Percentiles rank a stretch among this genome's conserved stretches.
These are phyloP conservation scores for Tillandsia leiboldiana DNA, from an alignment of 176 grass and related monocot species.

Conservation along the genomic window DNA sequence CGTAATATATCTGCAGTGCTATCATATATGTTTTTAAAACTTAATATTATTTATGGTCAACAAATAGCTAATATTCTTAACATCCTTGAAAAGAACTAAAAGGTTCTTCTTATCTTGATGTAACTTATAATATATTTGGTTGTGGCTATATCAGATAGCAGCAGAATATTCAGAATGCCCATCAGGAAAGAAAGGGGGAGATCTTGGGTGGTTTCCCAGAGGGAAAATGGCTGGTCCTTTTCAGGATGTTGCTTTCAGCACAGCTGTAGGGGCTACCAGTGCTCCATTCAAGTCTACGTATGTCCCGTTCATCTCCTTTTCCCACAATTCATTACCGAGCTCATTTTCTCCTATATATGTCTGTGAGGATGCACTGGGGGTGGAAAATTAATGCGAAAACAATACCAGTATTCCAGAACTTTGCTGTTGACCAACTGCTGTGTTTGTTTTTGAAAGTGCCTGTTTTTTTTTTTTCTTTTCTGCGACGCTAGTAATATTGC, in stretches of 20 bases:
- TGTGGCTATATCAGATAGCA: constrained; percentile 34
- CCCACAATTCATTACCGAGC: not conserved
- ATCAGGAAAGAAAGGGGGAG: constrained; percentile 96
- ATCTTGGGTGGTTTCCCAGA: constrained; percentile 93
- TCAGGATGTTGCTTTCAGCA: constrained; percentile 89
- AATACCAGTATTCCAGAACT: constrained; percentile 1
- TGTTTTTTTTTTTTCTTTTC: not conserved
- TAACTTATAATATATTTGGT: not conserved
- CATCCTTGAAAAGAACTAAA: no score
- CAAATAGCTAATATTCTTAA: no score
- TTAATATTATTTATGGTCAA: no score
- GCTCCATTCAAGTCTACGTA: constrained; percentile 96
- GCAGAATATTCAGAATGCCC: constrained; percentile 88
- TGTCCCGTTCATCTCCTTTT: constrained; percentile 2
- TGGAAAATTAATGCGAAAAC: not conserved
- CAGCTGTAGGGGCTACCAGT: constrained; percentile 63
- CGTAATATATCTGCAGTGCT: no score
- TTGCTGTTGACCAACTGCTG: not conserved
- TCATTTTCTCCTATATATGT: not conserved
- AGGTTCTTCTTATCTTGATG: no score
- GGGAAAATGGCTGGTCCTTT: constrained; percentile 98
- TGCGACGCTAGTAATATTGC: not conserved
- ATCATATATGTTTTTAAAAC: no score
- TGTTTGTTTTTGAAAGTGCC: not conserved
- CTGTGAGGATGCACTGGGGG: not conserved